A percentile compares a stretch with the other conserved stretches of the same genome.
Conservation (phyloP, 768 basidiomycete genomes). For the Cystofilobasidium macerans region DNA sequence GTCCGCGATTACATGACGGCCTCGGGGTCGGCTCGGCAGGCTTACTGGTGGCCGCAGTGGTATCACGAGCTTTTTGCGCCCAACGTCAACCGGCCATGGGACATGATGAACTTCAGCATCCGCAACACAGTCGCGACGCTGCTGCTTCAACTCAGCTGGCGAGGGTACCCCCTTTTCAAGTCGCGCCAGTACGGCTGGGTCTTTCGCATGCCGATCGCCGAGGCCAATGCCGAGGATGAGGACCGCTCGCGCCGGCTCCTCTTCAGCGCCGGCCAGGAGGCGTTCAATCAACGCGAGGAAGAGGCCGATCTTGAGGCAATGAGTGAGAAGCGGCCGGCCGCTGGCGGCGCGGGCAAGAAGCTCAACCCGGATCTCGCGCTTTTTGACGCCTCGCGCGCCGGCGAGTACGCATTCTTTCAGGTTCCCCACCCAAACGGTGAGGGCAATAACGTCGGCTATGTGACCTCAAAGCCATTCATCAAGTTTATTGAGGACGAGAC, state of each 20-base stretch:
- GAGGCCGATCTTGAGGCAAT: not conserved
- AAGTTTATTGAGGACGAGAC: constrained; percentile 79
- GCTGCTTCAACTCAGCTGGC: constrained; percentile 77
- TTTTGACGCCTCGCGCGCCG: constrained; percentile 43
- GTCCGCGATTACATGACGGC: constrained; percentile 5
- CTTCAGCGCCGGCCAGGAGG: not conserved
- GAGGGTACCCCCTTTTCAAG: constrained; percentile 69
- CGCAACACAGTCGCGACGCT: constrained; percentile 73
- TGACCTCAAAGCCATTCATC: constrained; percentile 78
- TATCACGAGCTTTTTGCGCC: constrained; percentile 67
- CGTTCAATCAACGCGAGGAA: not conserved
- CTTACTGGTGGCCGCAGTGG: constrained; percentile 78
- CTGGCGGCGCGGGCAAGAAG: constrained; percentile 42
- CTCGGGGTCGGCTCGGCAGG: constrained; percentile 26
- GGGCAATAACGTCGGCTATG: constrained; percentile 85
- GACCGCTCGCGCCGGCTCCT: not conserved
- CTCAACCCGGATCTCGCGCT: constrained; percentile 52
- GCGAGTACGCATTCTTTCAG: constrained; percentile 66
- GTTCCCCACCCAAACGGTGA: constrained; percentile 95
- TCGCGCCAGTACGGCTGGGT: constrained; percentile 85
- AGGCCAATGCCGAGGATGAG: constrained; percentile 14
- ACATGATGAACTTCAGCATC: constrained; percentile 71
- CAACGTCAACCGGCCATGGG: constrained; percentile 55
- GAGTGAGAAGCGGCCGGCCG: constrained; percentile 32
- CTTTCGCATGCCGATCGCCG: constrained; percentile 55